A percentile compares a stretch with the other conserved stretches of the same genome.
These are phyloP conservation scores for Wakefieldia striispora DNA, from an alignment of 768 basidiomycete genomes.

Conservation along the genomic window DNA sequence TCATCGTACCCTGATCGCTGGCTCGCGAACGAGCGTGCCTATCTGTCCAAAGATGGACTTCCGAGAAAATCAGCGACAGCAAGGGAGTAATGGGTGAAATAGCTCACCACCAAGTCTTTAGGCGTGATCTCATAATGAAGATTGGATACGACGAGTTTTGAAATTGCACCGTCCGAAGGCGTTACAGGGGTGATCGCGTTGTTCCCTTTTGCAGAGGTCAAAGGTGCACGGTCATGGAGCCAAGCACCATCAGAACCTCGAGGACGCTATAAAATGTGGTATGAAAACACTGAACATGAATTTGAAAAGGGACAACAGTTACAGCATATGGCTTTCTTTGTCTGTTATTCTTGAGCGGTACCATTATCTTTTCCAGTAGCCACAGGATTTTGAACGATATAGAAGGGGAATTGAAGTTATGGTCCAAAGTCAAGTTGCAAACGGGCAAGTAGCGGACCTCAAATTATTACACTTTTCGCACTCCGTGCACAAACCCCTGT, in stretches of 20 bases:
- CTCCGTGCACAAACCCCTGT: neutral
- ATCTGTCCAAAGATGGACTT: conserved; percentile 90
- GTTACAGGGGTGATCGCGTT: conserved; percentile 21
- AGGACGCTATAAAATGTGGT: conserved; percentile 49
- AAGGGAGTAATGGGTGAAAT: conserved; percentile 7
- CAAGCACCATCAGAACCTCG: conserved; percentile 61
- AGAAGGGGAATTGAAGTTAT: neutral
- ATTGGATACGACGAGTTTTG: conserved; percentile 77
- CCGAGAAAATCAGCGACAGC: conserved; percentile 2
- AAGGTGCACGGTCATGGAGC: conserved; percentile 74
- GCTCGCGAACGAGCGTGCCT: conserved; percentile 90
- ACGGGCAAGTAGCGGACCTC: neutral
- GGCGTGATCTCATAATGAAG: conserved; percentile 90
- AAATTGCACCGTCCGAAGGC: conserved; percentile 34
- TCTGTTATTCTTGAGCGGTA: conserved; percentile 28
- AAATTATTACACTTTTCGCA: neutral
- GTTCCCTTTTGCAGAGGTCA: conserved; percentile 31
- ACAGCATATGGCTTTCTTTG: conserved; percentile 46
- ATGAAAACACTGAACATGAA: conserved; percentile 2
- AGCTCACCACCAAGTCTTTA: conserved; percentile 82
- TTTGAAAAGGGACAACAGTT: conserved; percentile 5
- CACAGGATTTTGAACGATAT: neutral
- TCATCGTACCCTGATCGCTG: conserved; percentile 90
- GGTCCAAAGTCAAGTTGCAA: neutral
- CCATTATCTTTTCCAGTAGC: conserved; percentile 16